Percentiles rank a stretch among this genome's conserved stretches.
Conservation (phyloP, 495 filamentous ascomycete species). For the Usnea hakonensis region DNA sequence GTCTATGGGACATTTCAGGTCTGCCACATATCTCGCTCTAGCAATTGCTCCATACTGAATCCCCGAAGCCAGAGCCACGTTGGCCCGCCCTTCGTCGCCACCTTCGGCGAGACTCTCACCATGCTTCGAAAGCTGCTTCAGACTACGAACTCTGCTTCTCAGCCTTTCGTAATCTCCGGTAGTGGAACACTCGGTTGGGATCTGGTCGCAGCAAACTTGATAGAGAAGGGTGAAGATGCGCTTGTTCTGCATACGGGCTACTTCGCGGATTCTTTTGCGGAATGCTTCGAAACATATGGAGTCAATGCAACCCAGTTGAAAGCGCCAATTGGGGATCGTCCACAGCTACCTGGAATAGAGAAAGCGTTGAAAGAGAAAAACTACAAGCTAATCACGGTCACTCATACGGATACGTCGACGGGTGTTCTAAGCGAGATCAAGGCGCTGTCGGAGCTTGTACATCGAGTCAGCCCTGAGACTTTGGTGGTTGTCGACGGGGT, state of each 20-base stretch:
- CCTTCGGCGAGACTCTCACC: constrained; percentile 80
- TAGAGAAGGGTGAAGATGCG: constrained; percentile 80
- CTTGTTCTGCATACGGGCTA: constrained; percentile 93
- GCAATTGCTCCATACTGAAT: background rate
- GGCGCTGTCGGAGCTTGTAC: constrained; percentile 70
- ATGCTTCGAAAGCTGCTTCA: constrained; percentile 91
- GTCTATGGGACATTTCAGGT: constrained; percentile 96
- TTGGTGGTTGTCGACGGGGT: constrained; percentile 91
- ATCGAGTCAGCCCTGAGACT: constrained; percentile 79
- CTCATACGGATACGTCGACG: constrained; percentile 95
- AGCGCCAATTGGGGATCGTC: constrained; percentile 78
- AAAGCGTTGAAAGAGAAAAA: constrained; percentile 75
- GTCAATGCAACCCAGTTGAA: constrained; percentile 82
- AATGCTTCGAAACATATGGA: constrained; percentile 86
- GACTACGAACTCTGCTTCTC: constrained; percentile 67
- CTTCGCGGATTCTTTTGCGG: constrained; percentile 91
- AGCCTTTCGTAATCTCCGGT: constrained; percentile 88
- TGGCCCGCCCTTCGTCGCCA: constrained; percentile 74
- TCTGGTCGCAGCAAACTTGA: constrained; percentile 81
- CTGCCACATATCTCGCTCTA: constrained; percentile 25
- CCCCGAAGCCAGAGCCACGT: constrained; percentile 82
- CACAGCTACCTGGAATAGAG: constrained; percentile 81
- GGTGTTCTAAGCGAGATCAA: constrained; percentile 89
- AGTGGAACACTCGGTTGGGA: constrained; percentile 98
- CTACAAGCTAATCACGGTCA: constrained; percentile 89